Evolutionary conservation across 2,329 filamentous ascomycete species (phyloP).

Genomic region (Tolypocladium inflatum): DNA sequence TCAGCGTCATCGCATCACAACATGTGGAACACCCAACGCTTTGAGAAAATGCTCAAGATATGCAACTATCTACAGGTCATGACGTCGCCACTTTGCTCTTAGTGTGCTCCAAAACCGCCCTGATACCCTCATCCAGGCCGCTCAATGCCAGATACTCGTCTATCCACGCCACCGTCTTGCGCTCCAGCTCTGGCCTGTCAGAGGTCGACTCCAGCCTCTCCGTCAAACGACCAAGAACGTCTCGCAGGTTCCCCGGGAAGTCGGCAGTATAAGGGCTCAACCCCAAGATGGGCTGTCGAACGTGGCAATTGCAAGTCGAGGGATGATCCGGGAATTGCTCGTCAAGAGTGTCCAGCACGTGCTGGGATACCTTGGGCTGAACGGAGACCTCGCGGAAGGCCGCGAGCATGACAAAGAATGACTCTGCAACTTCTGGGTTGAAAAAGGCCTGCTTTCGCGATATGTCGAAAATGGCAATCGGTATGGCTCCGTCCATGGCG

Average conservation of each 20-base stretch:
- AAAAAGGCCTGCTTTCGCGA: constrained; percentile 70
- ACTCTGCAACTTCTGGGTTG: constrained; percentile 53
- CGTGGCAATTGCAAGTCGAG: constrained; percentile 59
- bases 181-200: constrained; percentile 34
- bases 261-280: constrained; percentile 52
- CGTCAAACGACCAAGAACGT: constrained; percentile 54
- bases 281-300: constrained; percentile 61
- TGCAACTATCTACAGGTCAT: background rate
- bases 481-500: constrained; percentile 85
- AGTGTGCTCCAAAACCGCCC: constrained; percentile 44
- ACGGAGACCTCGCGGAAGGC: constrained; percentile 59
- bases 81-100: constrained; percentile 20
- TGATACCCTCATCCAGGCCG: constrained; percentile 45
- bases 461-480: constrained; percentile 82
- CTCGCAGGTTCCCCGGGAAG: constrained; percentile 64
- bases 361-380: constrained; percentile 56
- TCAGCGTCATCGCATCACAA: no score
- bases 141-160: constrained; percentile 38
- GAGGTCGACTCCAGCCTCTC: constrained; percentile 33
- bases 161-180: constrained; percentile 45
- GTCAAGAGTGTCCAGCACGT: constrained; percentile 60
- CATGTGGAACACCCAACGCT: background rate
- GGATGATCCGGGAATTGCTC: constrained; percentile 49
- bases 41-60: background rate
- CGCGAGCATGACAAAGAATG: constrained; percentile 74